phyloP scores from a whole-genome alignment of 257 asterid genomes.

The Lithospermum erythrorhizon region DNA sequence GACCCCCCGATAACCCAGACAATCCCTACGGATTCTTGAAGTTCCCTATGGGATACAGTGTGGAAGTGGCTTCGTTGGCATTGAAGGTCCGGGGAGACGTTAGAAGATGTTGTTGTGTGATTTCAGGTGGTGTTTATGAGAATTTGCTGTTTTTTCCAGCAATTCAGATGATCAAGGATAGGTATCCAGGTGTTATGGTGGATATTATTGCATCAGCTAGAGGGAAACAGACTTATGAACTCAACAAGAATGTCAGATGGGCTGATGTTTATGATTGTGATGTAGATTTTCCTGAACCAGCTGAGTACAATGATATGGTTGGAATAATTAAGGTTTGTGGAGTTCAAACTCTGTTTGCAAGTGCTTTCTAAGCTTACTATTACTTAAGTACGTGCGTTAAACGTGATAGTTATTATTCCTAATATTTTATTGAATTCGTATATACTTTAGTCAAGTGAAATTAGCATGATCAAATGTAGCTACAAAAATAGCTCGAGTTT shows the following conservation, averaged over 20 bases:
- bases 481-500: too few species aligned
- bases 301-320: slow-evolving; percentile 57
- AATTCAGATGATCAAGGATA: slow-evolving; percentile 72
- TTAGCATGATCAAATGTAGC: too few species aligned
- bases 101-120: slow-evolving; percentile 68
- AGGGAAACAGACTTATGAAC: slow-evolving; percentile 68
- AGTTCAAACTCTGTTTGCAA: too few species aligned
- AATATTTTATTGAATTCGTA: too few species aligned
- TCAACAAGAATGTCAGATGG: slow-evolving; percentile 86
- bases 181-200: slow-evolving; percentile 79
- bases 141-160: slow-evolving; percentile 67
- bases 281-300: slow-evolving; percentile 65
- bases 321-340: slow-evolving; percentile 62
- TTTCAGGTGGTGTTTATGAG: slow-evolving; percentile 81
- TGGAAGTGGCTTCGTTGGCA: slow-evolving; percentile 68
- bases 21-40: slow-evolving; percentile 79
- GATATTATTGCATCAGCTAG: slow-evolving; percentile 52
- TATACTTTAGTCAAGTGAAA: too few species aligned
- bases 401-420: too few species aligned
- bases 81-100: slow-evolving; percentile 71
- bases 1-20: slow-evolving; percentile 69
- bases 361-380: too few species aligned
- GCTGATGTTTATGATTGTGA: slow-evolving; percentile 51
- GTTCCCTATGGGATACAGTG: slow-evolving; percentile 60
- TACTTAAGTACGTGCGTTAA: too few species aligned